Evolutionary conservation across 441 rosid genomes (phyloP), one percentile per base, ranked within the genome.

Genomic region (Flueggea neowawraea): DNA sequence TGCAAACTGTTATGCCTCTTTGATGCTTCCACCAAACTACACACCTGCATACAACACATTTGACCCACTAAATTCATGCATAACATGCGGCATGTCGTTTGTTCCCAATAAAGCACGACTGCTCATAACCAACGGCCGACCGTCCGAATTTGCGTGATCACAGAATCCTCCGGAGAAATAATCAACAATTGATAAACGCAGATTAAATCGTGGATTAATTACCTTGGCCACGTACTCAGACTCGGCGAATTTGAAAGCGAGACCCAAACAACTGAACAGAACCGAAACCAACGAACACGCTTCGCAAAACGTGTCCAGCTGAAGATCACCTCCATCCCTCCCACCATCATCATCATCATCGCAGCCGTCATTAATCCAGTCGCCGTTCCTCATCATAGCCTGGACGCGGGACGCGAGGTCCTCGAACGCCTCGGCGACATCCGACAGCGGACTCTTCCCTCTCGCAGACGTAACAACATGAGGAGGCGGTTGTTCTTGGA

Each of bases 181-280:
- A 7, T 10, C 15, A 64, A 16, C 28, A 22, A n/a, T n/a, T 22
- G 28, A 22, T 22, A 22, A 22, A 22, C 28, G 28, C 28, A 22
- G 28, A 22, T 22, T 22, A 22, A 22, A 22, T 22, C 28, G 28
- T 22, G 28, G 28, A 22, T 22, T 22, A 22, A 22, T 22, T 57
- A 95, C 97, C 89, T 95, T 91, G 58, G 88, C 66, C 59, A 75
- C 76, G 71, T 88, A 90, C 72, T 91, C 99, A 69, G 86, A 65
- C 75, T 90, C 95, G 13, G 97, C 97, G 59, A 95, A 91, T 72
- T 84, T 91, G 75, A 89, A 95, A 51, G 98, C 96, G 54, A 91
- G 82, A 57, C 99, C 98, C 2, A 91, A 97, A 71, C 83, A 82
- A 60, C 74, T 73, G 62, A 95, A 91, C 60, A 95, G 81, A 63